Base-by-base conservation (phyloP, 2,329 filamentous ascomycete genomes). In the Botryotinia calthae region DNA sequence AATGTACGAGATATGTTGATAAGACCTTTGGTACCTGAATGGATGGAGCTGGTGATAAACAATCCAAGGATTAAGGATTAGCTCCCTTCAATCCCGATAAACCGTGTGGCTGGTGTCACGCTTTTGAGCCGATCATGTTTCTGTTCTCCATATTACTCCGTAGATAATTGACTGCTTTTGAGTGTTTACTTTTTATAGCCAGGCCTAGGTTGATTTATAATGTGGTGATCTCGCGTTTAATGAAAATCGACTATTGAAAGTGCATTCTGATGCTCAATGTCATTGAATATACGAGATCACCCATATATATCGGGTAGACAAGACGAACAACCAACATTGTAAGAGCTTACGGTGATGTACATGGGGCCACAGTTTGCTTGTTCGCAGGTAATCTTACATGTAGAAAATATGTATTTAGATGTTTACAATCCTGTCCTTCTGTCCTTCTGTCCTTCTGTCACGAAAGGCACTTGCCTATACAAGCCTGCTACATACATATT, bases 91-190 rank as follows among this genome's bases (percentile, higher is more conserved):
- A 25, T 37, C n/a, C 28, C 22, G 64, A n/a, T 54, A 40, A 40
- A 54, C 46, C 54, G 40, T 66, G 64, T n/a, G 63, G 28, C 25
- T 54, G 44, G 31, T 67, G 64, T 66, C 64, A 66, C 46, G 46
- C 64, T 66, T 28, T 54, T 67, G 31, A 40, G 31, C 16, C n/a
- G 42, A 37, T n/a, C 20, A 10, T 5, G 8, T 56, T 18, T 31
- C 16, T 56, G 44, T 10, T 20, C 63, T 51, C 22, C 42, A n/a
- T 31, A 34, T 34, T 34, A 6, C 34, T 34, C 34, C 34, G 34
- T 34, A 42, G 37, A 9, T 37, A 7, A 37, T 37, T 9, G 37
- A 31, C 44, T 16, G 14, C 1, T 20, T 28, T 20, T 22, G 3
- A 44, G 2, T n/a, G 44, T n/a, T 22, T 37, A 25, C 31, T 25